Conservation (phyloP, 2,329 filamentous ascomycete genomes). For the Penicillium sp. region DNA sequence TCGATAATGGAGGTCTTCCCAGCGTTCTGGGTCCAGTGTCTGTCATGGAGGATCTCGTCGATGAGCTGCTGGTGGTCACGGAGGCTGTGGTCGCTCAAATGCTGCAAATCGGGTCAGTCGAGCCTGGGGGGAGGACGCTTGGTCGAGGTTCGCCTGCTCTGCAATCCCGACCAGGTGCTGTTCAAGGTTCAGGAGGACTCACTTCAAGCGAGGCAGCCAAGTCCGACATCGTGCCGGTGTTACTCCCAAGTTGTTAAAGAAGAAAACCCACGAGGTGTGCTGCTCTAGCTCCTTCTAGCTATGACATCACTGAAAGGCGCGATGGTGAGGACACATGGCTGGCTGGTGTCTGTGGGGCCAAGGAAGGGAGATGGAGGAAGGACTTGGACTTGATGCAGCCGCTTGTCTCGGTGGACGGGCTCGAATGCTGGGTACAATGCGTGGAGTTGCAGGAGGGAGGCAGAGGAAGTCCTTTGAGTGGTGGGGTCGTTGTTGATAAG, state of each 20-base stretch:
- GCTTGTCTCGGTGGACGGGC: background rate
- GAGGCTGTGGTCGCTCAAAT: constrained; percentile 5
- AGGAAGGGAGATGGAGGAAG: background rate
- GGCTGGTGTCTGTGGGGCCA: background rate
- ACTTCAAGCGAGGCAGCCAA: constrained; percentile 5
- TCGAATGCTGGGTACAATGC: constrained; percentile 6
- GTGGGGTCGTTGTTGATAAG: constrained; percentile 18
- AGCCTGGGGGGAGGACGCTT: background rate
- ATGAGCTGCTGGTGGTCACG: constrained; percentile 7
- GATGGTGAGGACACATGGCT: constrained; percentile 7
- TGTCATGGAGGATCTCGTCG: constrained; percentile 15
- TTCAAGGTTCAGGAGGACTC: background rate
- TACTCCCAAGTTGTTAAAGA: background rate
- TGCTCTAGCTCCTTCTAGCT: constrained; percentile 11
- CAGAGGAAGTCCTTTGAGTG: constrained; percentile 3
- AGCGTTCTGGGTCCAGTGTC: background rate
- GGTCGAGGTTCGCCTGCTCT: background rate
- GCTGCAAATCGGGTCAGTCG: constrained; percentile 1
- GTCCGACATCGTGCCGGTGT: constrained; percentile 6
- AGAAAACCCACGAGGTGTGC: background rate
- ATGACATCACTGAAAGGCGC: constrained; percentile 25
- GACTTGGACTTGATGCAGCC: background rate
- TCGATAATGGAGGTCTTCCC: constrained; percentile 26
- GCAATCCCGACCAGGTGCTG: background rate
- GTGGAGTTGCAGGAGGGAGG: constrained; percentile 5